A percentile compares a stretch with the other conserved stretches of the same genome.
phyloP scores from a whole-genome alignment of 345 rosid genomes.

The Gossypioides kirkii region DNA sequence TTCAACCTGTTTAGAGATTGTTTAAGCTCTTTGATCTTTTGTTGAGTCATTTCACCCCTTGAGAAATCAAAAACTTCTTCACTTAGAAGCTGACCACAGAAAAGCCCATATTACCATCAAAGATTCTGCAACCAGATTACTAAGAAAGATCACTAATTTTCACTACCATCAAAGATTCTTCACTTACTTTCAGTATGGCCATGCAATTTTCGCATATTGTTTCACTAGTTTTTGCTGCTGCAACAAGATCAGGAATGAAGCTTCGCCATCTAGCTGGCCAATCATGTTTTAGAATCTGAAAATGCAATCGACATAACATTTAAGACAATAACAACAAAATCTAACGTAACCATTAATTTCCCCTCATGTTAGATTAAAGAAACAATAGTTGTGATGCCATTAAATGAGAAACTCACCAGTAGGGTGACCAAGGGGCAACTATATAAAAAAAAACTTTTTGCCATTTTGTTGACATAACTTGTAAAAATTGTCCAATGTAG shows the following conservation, averaged over 20 bases:
- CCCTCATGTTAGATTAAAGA: neutral
- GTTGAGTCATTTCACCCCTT: conserved; percentile 97
- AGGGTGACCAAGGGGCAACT: neutral
- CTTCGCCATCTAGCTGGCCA: conserved; percentile 99
- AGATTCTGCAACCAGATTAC: neutral
- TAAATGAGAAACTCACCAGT: neutral
- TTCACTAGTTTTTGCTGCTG: conserved; percentile 99
- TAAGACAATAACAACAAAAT: neutral
- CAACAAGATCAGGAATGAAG: conserved; percentile 97
- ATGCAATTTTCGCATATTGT: conserved; percentile 99
- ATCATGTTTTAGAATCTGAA: conserved; percentile 96
- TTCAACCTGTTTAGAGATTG: conserved; percentile 86
- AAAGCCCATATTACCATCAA: conserved; percentile 13
- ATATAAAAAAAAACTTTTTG: neutral
- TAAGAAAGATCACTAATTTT: neutral
- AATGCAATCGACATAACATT: neutral
- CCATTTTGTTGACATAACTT: neutral
- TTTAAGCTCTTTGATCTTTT: conserved; percentile 94
- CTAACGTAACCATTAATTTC: neutral
- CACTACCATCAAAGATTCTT: neutral
- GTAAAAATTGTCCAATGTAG: too few species aligned
- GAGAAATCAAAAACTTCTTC: conserved; percentile 99
- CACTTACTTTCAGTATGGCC: conserved; percentile 81
- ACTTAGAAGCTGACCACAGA: conserved; percentile 67
- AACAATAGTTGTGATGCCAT: neutral